Evolutionary conservation across 2,329 filamentous ascomycete genomes (phyloP), one percentile per base, ranked within the genome.

Genomic region (Arthrobotrys musiformis): DNA sequence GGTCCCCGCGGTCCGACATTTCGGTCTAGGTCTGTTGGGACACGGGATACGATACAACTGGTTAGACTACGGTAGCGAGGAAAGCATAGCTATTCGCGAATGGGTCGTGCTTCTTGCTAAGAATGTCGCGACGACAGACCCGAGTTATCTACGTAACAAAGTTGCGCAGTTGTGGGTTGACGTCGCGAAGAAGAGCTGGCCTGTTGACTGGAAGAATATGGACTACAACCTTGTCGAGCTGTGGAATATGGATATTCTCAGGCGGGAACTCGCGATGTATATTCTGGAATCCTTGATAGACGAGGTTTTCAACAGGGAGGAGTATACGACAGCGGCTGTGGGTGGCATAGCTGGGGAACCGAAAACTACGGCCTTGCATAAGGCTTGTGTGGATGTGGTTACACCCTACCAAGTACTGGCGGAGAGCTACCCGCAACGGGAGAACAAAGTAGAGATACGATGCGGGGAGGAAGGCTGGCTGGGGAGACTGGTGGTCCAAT

Each of bases 111-210:
- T 91, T 82, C 89, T 99, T 11, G 92, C 93, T 11, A 89, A 91
- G 81, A 87, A 88, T 78, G 86, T 96, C 48, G 86, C 89, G 4
- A 87, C 88, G 52, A 87, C 90, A 19, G 94, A 98, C 82, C 92
- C 93, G 1, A 84, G 88, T 33, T 99, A 94, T 82, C 86, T 97
- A 79, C 89, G 94, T 80, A 98, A 97, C 86, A 99, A 99, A 85
- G 91, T 95, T 35, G 93, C 93, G 28, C 92, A 97, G 84, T 85
- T 99, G 78, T 99, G 95, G 95, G 92, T 94, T 6, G 95, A 98
- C 83, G 87, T 97, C 64, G 93, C 94, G 44, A 98, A 98, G 85
- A 89, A 94, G 81, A 92, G 90, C 82, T 99, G 95, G 95, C 93
- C 88, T n/a, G 87, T 89, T 33, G 92, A 95, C 78, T 99, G 96